phyloP scores from a whole-genome alignment of 2,329 filamentous ascomycete genomes.

The Clonostachys solani region DNA sequence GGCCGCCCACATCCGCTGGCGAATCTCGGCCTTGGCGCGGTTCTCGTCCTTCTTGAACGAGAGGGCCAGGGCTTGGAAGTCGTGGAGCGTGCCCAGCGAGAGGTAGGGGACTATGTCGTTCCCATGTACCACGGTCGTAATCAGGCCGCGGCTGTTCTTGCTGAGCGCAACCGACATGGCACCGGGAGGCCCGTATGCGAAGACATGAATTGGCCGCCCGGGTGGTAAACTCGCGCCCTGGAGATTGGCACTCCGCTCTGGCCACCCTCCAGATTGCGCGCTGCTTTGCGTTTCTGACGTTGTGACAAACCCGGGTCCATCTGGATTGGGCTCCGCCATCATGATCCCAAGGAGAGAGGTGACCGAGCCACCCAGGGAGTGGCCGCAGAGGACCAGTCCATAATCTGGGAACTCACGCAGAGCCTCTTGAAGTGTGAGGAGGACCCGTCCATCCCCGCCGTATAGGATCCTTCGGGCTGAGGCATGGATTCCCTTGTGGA shows the following conservation, averaged over 20 bases:
- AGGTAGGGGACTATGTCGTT: slow-evolving; percentile 71
- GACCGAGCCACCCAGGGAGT: slow-evolving; percentile 66
- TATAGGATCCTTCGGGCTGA: slow-evolving; percentile 65
- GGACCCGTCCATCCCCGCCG: slow-evolving; percentile 61
- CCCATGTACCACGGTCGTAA: slow-evolving; percentile 71
- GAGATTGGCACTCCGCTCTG: slow-evolving; percentile 4
- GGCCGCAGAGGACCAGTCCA: slow-evolving; percentile 64
- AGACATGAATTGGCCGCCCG: slow-evolving; percentile 71
- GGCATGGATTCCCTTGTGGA: slow-evolving; percentile 72
- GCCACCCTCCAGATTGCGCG: neutral
- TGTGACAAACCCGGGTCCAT: slow-evolving; percentile 58
- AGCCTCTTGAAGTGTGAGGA: slow-evolving; percentile 61
- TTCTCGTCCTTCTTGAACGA: slow-evolving; percentile 70
- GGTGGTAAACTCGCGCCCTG: slow-evolving; percentile 52
- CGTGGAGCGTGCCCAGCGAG: slow-evolving; percentile 69
- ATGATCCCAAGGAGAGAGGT: slow-evolving; percentile 68
- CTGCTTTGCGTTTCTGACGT: slow-evolving; percentile 38
- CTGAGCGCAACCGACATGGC: slow-evolving; percentile 68
- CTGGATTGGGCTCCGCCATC: slow-evolving; percentile 58
- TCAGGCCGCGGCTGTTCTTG: slow-evolving; percentile 65
- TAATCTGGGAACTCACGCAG: slow-evolving; percentile 65
- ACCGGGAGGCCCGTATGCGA: slow-evolving; percentile 71
- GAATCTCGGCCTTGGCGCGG: slow-evolving; percentile 63
- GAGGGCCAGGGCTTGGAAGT: slow-evolving; percentile 67
- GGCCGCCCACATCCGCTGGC: slow-evolving; percentile 60